Percentiles rank a stretch among this genome's conserved stretches.
Conservation (phyloP, 75 land plant species). For the Cryptomeria japonica region DNA sequence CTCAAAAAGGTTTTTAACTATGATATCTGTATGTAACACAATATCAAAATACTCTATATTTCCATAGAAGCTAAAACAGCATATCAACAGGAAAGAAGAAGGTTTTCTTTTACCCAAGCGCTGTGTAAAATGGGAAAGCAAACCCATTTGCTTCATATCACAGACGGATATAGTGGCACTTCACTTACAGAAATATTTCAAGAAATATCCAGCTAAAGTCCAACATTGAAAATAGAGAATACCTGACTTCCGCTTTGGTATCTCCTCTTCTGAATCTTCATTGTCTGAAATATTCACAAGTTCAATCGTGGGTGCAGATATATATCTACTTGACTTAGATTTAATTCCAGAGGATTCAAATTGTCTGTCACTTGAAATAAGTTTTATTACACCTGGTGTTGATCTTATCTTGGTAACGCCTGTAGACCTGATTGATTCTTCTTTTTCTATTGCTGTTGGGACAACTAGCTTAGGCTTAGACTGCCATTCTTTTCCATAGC, state of each 20-base stretch:
- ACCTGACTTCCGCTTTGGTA: constrained; percentile 5
- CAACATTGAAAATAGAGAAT: background rate
- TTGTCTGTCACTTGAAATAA: background rate
- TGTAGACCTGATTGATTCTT: background rate
- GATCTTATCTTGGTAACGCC: background rate
- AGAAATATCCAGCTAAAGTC: background rate
- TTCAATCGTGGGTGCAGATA: background rate
- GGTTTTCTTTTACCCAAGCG: background rate
- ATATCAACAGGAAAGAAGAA: background rate
- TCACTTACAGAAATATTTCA: background rate
- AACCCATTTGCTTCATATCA: background rate
- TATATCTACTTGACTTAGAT: background rate
- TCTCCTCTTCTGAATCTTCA: background rate
- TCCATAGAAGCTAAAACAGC: background rate
- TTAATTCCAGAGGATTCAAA: background rate
- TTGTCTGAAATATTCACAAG: background rate
- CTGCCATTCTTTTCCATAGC: background rate
- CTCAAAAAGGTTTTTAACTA: background rate
- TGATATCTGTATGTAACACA: background rate
- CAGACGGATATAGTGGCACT: background rate
- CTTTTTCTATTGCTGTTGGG: background rate
- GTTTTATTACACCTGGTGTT: background rate
- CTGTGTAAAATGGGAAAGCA: background rate
- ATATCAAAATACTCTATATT: background rate
- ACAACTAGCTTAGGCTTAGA: background rate